These are phyloP conservation scores for Plasmodium relictum DNA, from an alignment of 169 alveolate genomes.

Conservation along the genomic window DNA sequence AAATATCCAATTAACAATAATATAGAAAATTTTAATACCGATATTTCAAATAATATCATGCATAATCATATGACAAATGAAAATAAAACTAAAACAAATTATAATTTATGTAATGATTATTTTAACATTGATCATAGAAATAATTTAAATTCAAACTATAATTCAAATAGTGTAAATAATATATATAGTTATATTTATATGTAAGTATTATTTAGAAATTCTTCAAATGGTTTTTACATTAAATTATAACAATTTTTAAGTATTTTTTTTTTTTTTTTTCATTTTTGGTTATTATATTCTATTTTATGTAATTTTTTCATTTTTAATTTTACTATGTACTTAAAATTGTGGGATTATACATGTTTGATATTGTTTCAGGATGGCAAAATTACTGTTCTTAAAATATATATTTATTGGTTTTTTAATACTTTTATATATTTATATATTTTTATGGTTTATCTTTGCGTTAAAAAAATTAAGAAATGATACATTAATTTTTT, in stretches of 20 bases:
- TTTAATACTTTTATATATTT: too few relatives aligned
- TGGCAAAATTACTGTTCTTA: too few relatives aligned
- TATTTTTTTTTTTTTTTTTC: background rate
- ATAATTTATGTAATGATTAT: constrained; percentile 3
- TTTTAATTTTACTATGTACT: background rate
- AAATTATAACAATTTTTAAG: background rate
- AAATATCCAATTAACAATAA: background rate
- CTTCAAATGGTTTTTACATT: too few relatives aligned
- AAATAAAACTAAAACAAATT: background rate
- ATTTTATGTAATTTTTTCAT: background rate
- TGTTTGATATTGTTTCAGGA: background rate
- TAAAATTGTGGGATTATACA: background rate
- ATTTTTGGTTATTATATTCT: background rate
- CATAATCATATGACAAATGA: background rate
- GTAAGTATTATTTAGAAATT: background rate
- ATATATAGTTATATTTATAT: constrained; percentile 1
- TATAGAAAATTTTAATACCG: background rate
- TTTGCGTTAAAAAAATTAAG: too few relatives aligned
- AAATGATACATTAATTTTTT: too few relatives aligned
- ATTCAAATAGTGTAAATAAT: background rate
- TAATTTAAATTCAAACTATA: constrained; percentile 4
- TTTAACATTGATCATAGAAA: background rate
- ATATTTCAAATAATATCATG: background rate
- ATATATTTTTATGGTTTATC: too few relatives aligned
- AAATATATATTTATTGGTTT: too few relatives aligned